phyloP scores from a whole-genome alignment of 345 rosid species.

The Eutrema heterophyllum region DNA sequence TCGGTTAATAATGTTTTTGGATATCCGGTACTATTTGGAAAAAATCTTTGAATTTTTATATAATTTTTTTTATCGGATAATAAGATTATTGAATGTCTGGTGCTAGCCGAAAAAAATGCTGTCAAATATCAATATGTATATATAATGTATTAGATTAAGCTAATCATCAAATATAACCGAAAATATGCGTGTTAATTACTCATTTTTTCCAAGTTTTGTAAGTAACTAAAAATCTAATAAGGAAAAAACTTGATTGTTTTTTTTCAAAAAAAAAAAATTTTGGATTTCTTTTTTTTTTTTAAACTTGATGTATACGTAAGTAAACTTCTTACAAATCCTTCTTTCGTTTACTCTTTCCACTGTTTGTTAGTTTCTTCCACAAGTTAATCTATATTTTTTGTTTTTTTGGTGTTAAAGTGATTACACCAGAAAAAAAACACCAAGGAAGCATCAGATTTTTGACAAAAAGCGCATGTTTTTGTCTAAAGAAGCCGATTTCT shows the following conservation, averaged over 20 bases:
- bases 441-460: slow-evolving; percentile 11
- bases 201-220: too few species aligned
- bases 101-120: too few species aligned
- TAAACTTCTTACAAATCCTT: neutral
- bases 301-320: too few species aligned
- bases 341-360: neutral
- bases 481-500: slow-evolving; percentile 32
- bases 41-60: too few species aligned
- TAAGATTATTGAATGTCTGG: neutral
- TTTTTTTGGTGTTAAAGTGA: slow-evolving; percentile 31
- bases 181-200: neutral
- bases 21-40: too few species aligned
- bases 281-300: too few species aligned
- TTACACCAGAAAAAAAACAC: slow-evolving; percentile 17
- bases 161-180: neutral
- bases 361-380: neutral
- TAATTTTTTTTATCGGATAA: too few species aligned
- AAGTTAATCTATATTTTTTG: neutral
- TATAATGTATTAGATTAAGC: neutral
- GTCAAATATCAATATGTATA: neutral
- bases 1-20: too few species aligned
- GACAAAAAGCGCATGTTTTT: slow-evolving; percentile 27
- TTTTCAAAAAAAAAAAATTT: too few species aligned
- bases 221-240: too few species aligned
- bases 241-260: too few species aligned